phyloP scores from a whole-genome alignment of 2,329 filamentous ascomycete genomes.

The Cladosporium velox region DNA sequence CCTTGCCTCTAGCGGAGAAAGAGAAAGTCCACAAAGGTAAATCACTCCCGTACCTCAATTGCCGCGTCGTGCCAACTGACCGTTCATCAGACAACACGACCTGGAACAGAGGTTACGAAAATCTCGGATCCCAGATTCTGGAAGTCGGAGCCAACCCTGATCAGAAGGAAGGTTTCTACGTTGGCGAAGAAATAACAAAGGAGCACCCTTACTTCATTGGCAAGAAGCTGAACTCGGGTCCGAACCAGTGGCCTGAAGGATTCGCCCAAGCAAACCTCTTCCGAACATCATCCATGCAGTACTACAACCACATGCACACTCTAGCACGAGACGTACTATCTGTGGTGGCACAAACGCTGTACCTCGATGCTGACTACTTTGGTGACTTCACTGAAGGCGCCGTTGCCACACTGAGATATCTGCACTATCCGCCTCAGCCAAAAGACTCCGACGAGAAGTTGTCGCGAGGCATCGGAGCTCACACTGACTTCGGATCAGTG shows the following conservation, averaged over 20 bases:
- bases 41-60: no score
- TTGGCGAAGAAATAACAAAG: slow-evolving; percentile 41
- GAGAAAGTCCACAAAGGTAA: slow-evolving; percentile 28
- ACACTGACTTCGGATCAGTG: slow-evolving; percentile 27
- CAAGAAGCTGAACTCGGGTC: slow-evolving; percentile 20
- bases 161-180: slow-evolving; percentile 48
- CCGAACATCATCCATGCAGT: slow-evolving; percentile 42
- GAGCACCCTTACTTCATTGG: slow-evolving; percentile 12
- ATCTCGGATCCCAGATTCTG: slow-evolving; percentile 46
- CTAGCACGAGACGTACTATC: slow-evolving; percentile 47
- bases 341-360: slow-evolving; percentile 45
- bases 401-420: slow-evolving; percentile 45
- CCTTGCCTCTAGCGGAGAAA: slow-evolving; percentile 46
- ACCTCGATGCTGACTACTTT: slow-evolving; percentile 43
- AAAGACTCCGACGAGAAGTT: slow-evolving; percentile 38
- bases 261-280: slow-evolving; percentile 36
- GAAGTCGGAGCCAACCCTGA: slow-evolving; percentile 47
- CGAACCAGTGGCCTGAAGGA: slow-evolving; percentile 23
- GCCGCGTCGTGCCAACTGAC: slow-evolving; percentile 22
- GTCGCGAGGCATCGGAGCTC: slow-evolving; percentile 44
- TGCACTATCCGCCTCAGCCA: slow-evolving; percentile 28
- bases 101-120: slow-evolving; percentile 47
- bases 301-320: slow-evolving; percentile 43
- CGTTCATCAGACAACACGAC: slow-evolving; percentile 35
- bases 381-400: slow-evolving; percentile 40